Evolutionary conservation across 2,329 filamentous ascomycete species (phyloP).

Genomic region (Cryphonectria japonica): DNA sequence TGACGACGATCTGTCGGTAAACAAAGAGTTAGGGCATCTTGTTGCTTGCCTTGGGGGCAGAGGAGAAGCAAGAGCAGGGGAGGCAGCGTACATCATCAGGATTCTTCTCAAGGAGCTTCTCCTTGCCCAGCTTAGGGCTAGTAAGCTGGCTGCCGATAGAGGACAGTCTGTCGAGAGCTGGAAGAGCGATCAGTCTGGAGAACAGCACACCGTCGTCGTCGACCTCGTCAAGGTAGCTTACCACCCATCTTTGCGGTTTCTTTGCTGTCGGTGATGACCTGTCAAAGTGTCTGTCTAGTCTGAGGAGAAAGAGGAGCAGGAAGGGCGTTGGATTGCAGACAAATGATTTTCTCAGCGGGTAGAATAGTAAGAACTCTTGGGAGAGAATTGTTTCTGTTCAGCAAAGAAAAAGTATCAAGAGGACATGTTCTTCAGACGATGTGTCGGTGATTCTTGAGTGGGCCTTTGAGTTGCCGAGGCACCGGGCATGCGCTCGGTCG

Average conservation of each 20-base stretch:
- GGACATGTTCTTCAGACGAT: not conserved
- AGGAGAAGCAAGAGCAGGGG: too few species aligned
- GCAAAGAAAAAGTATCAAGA: not conserved
- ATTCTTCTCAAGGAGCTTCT: conserved; percentile 66
- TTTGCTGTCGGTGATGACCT: not conserved
- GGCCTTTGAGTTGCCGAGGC: conserved; percentile 13
- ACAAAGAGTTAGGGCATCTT: not conserved
- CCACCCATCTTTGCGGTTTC: conserved; percentile 32
- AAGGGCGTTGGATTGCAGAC: not conserved
- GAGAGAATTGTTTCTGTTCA: not conserved
- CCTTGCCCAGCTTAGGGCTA: conserved; percentile 50
- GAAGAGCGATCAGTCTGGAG: conserved; percentile 18
- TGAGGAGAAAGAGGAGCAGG: not conserved
- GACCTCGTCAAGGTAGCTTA: conserved; percentile 22
- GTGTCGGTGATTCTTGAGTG: not conserved
- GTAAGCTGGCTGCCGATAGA: conserved; percentile 66
- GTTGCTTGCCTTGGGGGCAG: too few species aligned
- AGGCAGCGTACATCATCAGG: conserved; percentile 62
- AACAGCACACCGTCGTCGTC: not conserved
- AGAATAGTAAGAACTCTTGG: not conserved
- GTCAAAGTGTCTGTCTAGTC: not conserved
- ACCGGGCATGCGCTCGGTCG: conserved; percentile 5
- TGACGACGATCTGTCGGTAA: conserved; percentile 74
- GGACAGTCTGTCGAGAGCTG: conserved; percentile 61
- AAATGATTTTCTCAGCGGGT: not conserved